phyloP scores from a whole-genome alignment of 306 rosid species.

The Cucurbita pepo region DNA sequence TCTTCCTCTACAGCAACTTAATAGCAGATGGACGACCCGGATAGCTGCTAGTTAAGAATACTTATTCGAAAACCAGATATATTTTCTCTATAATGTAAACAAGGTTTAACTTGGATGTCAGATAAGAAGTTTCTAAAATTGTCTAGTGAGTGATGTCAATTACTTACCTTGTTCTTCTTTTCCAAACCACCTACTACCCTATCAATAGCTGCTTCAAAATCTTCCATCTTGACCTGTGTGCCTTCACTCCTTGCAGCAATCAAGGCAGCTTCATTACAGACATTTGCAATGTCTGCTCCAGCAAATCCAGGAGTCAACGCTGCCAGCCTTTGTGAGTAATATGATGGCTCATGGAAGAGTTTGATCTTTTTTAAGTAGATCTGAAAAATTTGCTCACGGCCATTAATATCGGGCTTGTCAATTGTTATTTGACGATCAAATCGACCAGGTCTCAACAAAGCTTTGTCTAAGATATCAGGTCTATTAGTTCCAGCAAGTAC shows the following conservation, averaged over 20 bases:
- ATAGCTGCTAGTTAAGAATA: not conserved
- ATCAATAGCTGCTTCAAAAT: slow-evolving; percentile 88
- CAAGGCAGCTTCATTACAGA: slow-evolving; percentile 91
- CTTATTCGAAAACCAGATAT: not conserved
- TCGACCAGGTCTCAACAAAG: slow-evolving; percentile 83
- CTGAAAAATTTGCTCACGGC: slow-evolving; percentile 81
- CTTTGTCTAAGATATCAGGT: slow-evolving; percentile 92
- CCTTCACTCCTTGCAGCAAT: slow-evolving; percentile 78
- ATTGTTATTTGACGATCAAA: slow-evolving; percentile 75
- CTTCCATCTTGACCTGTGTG: slow-evolving; percentile 46
- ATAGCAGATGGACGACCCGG: not conserved
- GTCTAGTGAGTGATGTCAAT: not conserved
- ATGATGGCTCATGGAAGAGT: slow-evolving; percentile 75
- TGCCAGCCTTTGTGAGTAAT: slow-evolving; percentile 81
- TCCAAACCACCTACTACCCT: slow-evolving; percentile 93
- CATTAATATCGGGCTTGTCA: slow-evolving; percentile 82
- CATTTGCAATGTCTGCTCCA: slow-evolving; percentile 99
- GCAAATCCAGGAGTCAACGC: slow-evolving; percentile 99
- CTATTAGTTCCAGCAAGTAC: slow-evolving; percentile 98
- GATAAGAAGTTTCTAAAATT: not conserved
- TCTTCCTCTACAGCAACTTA: not conserved
- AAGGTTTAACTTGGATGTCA: not conserved
- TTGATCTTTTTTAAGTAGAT: slow-evolving; percentile 72
- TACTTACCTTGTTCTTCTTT: slow-evolving; percentile 78
- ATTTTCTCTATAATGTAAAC: not conserved